Percentiles rank a stretch among this genome's conserved stretches.
Evolutionary conservation across 2,329 filamentous ascomycete species (phyloP).

Genomic region (Zymoseptoria ardabiliae): DNA sequence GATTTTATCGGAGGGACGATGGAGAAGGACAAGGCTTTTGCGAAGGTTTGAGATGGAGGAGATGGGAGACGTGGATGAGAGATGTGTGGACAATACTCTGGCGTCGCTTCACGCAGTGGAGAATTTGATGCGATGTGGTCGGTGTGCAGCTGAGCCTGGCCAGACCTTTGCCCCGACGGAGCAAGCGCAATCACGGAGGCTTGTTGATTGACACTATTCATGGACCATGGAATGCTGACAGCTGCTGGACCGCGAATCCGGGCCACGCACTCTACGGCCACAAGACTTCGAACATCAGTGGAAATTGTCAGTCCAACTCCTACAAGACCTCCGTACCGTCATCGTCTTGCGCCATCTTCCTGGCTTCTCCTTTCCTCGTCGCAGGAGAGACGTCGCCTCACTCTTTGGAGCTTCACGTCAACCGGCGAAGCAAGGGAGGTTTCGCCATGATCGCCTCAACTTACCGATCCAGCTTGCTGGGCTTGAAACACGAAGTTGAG

Average conservation of each 20-base stretch:
- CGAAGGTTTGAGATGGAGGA: slow-evolving; percentile 11
- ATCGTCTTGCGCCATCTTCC: neutral
- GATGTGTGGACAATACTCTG: neutral
- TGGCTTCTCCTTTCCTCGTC: too few species aligned
- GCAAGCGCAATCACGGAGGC: neutral
- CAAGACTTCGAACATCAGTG: neutral
- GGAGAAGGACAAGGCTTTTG: slow-evolving; percentile 78
- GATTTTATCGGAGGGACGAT: slow-evolving; percentile 80
- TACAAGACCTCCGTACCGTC: neutral
- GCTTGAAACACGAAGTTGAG: neutral
- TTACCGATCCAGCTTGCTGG: neutral
- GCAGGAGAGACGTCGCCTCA: neutral
- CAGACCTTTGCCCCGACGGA: too few species aligned
- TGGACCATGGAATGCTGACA: neutral
- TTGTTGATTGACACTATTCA: neutral
- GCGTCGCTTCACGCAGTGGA: neutral
- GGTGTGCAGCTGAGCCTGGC: too few species aligned
- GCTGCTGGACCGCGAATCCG: too few species aligned
- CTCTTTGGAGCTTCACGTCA: neutral
- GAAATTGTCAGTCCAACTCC: too few species aligned
- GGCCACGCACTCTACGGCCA: too few species aligned
- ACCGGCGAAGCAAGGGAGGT: neutral
- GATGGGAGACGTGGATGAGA: neutral
- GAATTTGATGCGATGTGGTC: too few species aligned
- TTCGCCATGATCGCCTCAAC: neutral